Evolutionary conservation across 495 filamentous ascomycete species (phyloP), one percentile per base, ranked within the genome.

Genomic region (Oleoguttula mirabilis): DNA sequence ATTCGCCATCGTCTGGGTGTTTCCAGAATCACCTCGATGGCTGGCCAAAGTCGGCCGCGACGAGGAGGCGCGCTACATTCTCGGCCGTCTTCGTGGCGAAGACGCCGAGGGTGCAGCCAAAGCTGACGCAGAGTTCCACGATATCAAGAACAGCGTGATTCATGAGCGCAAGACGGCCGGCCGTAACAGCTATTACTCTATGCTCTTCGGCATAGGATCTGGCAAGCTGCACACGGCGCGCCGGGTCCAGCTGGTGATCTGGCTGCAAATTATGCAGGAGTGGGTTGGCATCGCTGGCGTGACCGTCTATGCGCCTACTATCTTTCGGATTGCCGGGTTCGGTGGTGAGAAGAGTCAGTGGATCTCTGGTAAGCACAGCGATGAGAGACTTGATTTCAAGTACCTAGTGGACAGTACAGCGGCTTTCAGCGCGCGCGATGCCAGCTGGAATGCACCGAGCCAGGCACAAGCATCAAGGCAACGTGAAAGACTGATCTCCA

Each of bases 221-320:
- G 76, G 76, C 0, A 73, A 79, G 28, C 56, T 82, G 17, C 77
- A 82, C 46, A 75, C 74, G 10, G 78, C 69, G 3, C 66, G 79
- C 2, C 67, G 79, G 6, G 76, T 81, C 19, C 77, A 82, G 51
- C 65, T 82, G 10, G 76, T 80, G 14, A 68, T 83, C 32, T 83
- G 77, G 77, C 56, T 82, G 7, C 75, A 81, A 58, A 80, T 82
- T 34, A 73, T 83, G 61, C 77, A 80, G 48, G 77, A 80, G 52
- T 82, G 77, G 77, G 69, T 78, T 48, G 79, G 80, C 16, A 82
- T 83, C 55, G 77, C 77, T 0, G 77, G 77, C 36, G 71, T 82
- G 15, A 83, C 80, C 1, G 71, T 83, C 27, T 82, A 70, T 59
- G 66, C 46, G 32, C 60, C 54, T 3, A 27, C 75, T 0, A 80